These are phyloP conservation scores for Neonectria punicea DNA, from an alignment of 2,329 filamentous ascomycete genomes.

Conservation along the genomic window DNA sequence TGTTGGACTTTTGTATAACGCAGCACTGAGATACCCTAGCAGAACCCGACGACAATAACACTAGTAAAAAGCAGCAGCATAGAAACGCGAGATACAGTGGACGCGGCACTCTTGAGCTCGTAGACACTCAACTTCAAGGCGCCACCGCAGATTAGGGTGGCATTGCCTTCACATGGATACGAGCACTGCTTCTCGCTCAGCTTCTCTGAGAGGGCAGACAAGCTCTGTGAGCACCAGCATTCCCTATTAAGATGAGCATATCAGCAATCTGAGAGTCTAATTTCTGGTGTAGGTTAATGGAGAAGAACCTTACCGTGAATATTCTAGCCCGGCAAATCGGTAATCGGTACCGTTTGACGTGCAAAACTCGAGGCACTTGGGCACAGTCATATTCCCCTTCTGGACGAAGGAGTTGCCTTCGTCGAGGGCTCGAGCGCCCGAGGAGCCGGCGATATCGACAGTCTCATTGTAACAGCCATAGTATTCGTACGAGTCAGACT, in stretches of 20 bases:
- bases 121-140: constrained; percentile 61
- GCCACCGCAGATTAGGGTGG: constrained; percentile 64
- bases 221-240: constrained; percentile 67
- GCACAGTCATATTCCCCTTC: constrained; percentile 61
- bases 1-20: neutral
- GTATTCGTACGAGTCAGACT: constrained; percentile 49
- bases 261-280: neutral
- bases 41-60: constrained; percentile 13
- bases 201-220: constrained; percentile 59
- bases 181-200: constrained; percentile 61
- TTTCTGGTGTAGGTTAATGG: neutral
- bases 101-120: constrained; percentile 29
- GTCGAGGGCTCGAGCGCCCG: constrained; percentile 57
- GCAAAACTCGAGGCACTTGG: constrained; percentile 63
- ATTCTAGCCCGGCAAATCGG: constrained; percentile 66
- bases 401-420: constrained; percentile 54
- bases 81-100: neutral
- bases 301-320: constrained; percentile 52
- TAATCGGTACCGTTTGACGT: constrained; percentile 51
- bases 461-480: constrained; percentile 70
- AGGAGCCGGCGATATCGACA: constrained; percentile 54
- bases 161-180: constrained; percentile 64
- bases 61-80: constrained; percentile 10
- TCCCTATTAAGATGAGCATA: constrained; percentile 52
- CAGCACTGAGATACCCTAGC: constrained; percentile 12